These are phyloP conservation scores for Carnegiea gigantea DNA, from an alignment of 179 eudicot species.

Conservation along the genomic window DNA sequence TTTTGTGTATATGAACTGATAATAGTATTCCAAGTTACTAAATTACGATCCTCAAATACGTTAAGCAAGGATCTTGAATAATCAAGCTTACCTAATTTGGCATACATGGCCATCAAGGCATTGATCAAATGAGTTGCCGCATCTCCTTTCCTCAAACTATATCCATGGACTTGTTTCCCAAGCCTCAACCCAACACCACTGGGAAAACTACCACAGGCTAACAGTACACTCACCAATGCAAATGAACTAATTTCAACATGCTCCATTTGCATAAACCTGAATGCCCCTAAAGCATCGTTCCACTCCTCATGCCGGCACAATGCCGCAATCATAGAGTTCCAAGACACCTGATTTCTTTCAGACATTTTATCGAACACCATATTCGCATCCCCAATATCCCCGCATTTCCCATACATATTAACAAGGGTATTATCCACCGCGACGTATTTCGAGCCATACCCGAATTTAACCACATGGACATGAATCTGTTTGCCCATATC, in stretches of 20 bases:
- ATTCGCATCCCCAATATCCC: slow-evolving; percentile 38
- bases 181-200: slow-evolving; percentile 40
- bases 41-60: slow-evolving; percentile 44
- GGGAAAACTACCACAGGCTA: slow-evolving; percentile 45
- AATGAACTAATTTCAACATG: slow-evolving; percentile 44
- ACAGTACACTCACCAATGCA: slow-evolving; percentile 50
- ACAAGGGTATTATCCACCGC: slow-evolving; percentile 49
- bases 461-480: slow-evolving; percentile 54
- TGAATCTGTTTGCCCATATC: slow-evolving; percentile 65
- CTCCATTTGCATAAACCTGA: slow-evolving; percentile 42
- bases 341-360: slow-evolving; percentile 52
- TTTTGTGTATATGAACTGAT: slow-evolving; percentile 58
- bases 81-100: slow-evolving; percentile 48
- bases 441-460: slow-evolving; percentile 34
- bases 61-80: slow-evolving; percentile 49
- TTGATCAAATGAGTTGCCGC: slow-evolving; percentile 33
- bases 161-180: slow-evolving; percentile 50
- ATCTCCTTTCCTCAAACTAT: slow-evolving; percentile 39
- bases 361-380: slow-evolving; percentile 58
- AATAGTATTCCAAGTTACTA: slow-evolving; percentile 65
- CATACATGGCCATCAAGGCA: slow-evolving; percentile 61
- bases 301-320: slow-evolving; percentile 44
- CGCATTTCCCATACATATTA: slow-evolving; percentile 53
- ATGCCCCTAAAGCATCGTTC: slow-evolving; percentile 37
- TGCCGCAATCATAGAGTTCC: slow-evolving; percentile 60